Conservation (phyloP, 2,329 filamentous ascomycete genomes). For the Elsinoe perseae region DNA sequence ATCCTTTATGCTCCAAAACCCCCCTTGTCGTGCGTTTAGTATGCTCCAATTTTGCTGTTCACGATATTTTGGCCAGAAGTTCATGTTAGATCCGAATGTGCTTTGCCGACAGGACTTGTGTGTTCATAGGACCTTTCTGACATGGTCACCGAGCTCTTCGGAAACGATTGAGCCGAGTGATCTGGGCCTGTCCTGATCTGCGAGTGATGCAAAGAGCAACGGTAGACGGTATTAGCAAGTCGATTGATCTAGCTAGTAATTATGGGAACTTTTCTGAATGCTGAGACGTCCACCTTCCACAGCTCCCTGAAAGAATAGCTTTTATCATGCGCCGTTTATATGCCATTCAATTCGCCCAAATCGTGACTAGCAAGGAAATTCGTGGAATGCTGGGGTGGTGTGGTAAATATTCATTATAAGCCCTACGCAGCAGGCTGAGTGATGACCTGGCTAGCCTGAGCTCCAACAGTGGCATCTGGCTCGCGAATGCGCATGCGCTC, state of each 20-base stretch:
- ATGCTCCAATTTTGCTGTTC: background rate
- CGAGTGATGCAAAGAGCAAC: background rate
- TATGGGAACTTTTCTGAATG: background rate
- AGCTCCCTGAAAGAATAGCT: background rate
- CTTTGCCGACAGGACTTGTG: too few species aligned
- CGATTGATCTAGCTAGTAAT: background rate
- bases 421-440: constrained; percentile 11
- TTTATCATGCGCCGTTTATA: background rate
- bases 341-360: background rate
- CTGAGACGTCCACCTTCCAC: background rate
- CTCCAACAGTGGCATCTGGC: background rate
- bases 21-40: background rate
- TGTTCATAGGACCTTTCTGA: background rate
- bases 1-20: background rate
- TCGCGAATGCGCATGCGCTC: constrained; percentile 5
- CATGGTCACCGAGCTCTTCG: too few species aligned
- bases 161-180: too few species aligned
- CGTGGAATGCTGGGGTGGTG: background rate
- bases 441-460: constrained; percentile 7
- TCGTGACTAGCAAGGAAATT: background rate
- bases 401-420: background rate
- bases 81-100: too few species aligned
- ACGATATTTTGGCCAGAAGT: too few species aligned
- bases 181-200: too few species aligned
- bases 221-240: background rate